Conservation (phyloP, 345 rosid species). For the Eucalyptus viminalis region DNA sequence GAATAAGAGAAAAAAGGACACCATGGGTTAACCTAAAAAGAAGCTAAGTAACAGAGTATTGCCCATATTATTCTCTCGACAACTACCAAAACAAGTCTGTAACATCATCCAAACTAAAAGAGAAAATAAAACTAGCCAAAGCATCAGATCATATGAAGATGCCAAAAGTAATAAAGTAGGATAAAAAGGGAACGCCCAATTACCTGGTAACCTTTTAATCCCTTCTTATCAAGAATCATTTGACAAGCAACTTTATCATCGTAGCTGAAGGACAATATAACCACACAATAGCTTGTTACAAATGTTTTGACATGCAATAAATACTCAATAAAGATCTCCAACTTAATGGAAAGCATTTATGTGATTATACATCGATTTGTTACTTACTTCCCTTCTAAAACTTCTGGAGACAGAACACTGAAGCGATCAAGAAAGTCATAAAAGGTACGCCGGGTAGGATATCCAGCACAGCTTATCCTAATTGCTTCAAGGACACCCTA, state of each 20-base stretch:
- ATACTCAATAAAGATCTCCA: neutral
- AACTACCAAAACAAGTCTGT: neutral
- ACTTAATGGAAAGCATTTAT: neutral
- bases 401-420: conserved; percentile 42
- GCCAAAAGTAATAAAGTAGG: neutral
- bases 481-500: conserved; percentile 51
- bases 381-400: conserved; percentile 41
- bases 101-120: neutral
- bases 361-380: neutral
- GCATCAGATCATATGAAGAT: neutral
- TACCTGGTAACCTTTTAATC: conserved; percentile 93
- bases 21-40: neutral
- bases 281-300: neutral
- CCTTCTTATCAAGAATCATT: conserved; percentile 84
- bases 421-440: conserved; percentile 42
- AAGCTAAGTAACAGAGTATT: neutral
- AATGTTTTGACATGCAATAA: neutral
- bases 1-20: neutral
- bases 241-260: conserved; percentile 85
- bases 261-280: conserved; percentile 31
- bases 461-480: conserved; percentile 48
- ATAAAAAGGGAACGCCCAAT: neutral
- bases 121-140: neutral
- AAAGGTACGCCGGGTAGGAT: conserved; percentile 41
- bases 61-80: neutral